Evolutionary conservation across 768 basidiomycete species (phyloP), one percentile per base, ranked within the genome.

Genomic region (Lactarius hengduanensis): DNA sequence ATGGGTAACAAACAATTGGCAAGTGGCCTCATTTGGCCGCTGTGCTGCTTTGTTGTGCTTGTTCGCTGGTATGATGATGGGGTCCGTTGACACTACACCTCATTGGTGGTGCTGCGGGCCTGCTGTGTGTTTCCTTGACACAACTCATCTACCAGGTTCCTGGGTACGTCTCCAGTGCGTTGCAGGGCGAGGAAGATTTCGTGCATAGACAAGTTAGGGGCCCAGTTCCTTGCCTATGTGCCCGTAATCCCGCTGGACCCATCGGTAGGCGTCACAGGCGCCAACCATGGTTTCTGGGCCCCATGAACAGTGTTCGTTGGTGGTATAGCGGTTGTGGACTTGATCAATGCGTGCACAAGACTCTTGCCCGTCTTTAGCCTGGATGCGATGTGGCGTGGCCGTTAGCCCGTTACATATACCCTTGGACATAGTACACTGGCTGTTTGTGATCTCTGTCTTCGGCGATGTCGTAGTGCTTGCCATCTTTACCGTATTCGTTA

Each of bases 251-350:
- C 64, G 70, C 70, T 50, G 69, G 69, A 64, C 34, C 63, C 68
- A 69, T 68, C 30, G 45, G 69, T 69, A 28, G 64, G 64, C 60
- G 64, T 65, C 57, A 38, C 56, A 66, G 71, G 68, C 70, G 71
- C 69, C 73, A 71, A 75, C 76, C 75, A 75, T 76, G 73, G 71
- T 71, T 75, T 76, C 76, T 72, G 73, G 73, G 70, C 76, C 77
- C 77, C 80, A 79, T 76, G 78, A 79, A 81, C 79, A 79, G 73
- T 78, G 63, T 69, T 81, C 80, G 77, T 81, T 83, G 81, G 80
- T 79, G 72, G 77, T 78, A 77, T 78, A 75, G 75, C 74, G 82
- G 82, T 82, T 80, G 82, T 78, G 82, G 83, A 82, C 80, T 77
- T 75, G 72, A 74, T 70, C 67, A 76, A 30, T 66, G 79, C 78